These are phyloP conservation scores for Calocybe indica DNA, from an alignment of 768 basidiomycete genomes.

Conservation along the genomic window DNA sequence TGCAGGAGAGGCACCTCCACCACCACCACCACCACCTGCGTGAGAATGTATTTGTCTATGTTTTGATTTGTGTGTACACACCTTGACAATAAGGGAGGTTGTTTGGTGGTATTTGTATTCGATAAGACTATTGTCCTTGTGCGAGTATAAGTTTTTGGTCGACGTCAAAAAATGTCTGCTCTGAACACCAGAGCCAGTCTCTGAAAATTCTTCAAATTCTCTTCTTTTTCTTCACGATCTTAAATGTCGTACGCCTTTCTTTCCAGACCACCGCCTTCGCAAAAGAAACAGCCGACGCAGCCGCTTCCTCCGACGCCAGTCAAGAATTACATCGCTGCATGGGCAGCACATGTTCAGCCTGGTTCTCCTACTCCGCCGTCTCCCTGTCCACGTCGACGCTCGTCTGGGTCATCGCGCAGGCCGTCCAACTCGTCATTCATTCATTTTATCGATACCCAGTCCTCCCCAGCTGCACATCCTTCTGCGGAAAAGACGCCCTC, in stretches of 20 bases:
- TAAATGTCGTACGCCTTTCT: conserved; percentile 31
- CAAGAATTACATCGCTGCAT: conserved; percentile 40
- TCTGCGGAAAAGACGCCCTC: conserved; percentile 39
- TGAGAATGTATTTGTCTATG: neutral
- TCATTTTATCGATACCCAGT: conserved; percentile 13
- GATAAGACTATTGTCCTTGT: too few species aligned
- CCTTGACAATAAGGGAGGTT: too few species aligned
- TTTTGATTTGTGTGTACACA: too few species aligned
- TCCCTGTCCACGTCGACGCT: conserved; percentile 33
- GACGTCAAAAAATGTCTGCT: too few species aligned
- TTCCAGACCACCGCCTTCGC: conserved; percentile 32
- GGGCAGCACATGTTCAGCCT: conserved; percentile 64
- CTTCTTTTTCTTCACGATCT: too few species aligned
- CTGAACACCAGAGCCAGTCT: too few species aligned
- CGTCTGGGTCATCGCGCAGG: conserved; percentile 18
- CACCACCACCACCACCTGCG: conserved; percentile 24
- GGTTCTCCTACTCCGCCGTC: conserved; percentile 49
- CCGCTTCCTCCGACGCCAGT: conserved; percentile 22
- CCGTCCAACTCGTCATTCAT: conserved; percentile 25
- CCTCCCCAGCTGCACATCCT: conserved; percentile 42
- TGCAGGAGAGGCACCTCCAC: conserved; percentile 17
- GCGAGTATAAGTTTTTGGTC: too few species aligned
- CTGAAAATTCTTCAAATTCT: too few species aligned
- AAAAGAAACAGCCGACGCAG: conserved; percentile 26
- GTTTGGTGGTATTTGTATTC: too few species aligned